Evolutionary conservation across 1,139 yeast genomes (phyloP).

Genomic region (Geotrichum macrosporum): DNA sequence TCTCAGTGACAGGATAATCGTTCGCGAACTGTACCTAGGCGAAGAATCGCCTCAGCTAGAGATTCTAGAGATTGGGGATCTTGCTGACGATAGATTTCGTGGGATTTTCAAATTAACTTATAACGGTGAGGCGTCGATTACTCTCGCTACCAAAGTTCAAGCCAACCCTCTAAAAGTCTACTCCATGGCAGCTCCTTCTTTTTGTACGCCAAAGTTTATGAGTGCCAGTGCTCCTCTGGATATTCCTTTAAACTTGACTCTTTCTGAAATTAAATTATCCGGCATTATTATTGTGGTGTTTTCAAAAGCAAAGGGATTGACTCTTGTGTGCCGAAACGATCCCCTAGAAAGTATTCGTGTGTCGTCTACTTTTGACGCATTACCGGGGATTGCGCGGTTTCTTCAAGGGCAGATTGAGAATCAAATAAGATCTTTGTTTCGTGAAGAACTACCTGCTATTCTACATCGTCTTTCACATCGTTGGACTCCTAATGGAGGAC

Average conservation of each 20-base stretch:
- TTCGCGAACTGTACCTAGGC: constrained; percentile 74
- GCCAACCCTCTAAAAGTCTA: constrained; percentile 79
- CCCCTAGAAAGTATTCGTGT: constrained; percentile 81
- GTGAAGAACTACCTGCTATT: constrained; percentile 80
- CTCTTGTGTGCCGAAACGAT: constrained; percentile 82
- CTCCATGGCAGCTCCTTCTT: constrained; percentile 44
- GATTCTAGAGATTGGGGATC: constrained; percentile 79
- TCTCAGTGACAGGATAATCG: constrained; percentile 66
- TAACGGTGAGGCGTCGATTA: constrained; percentile 73
- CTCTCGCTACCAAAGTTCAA: constrained; percentile 76
- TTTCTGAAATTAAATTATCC: constrained; percentile 66
- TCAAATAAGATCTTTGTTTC: constrained; percentile 71
- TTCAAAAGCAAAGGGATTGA: constrained; percentile 74
- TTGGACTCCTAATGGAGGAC: constrained; percentile 51
- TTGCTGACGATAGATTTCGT: constrained; percentile 72
- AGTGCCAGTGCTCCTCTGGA: constrained; percentile 67
- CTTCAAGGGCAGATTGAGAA: constrained; percentile 77
- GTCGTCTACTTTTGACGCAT: constrained; percentile 77
- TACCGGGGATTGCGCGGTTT: constrained; percentile 76
- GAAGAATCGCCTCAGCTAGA: constrained; percentile 73
- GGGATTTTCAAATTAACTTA: constrained; percentile 82
- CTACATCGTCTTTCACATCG: constrained; percentile 70
- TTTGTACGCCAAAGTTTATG: constrained; percentile 63
- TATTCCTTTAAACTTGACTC: constrained; percentile 70
- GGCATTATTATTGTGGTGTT: constrained; percentile 85